Evolutionary conservation across 331 rosid species (phyloP).

Genomic region (Cydonia oblonga): DNA sequence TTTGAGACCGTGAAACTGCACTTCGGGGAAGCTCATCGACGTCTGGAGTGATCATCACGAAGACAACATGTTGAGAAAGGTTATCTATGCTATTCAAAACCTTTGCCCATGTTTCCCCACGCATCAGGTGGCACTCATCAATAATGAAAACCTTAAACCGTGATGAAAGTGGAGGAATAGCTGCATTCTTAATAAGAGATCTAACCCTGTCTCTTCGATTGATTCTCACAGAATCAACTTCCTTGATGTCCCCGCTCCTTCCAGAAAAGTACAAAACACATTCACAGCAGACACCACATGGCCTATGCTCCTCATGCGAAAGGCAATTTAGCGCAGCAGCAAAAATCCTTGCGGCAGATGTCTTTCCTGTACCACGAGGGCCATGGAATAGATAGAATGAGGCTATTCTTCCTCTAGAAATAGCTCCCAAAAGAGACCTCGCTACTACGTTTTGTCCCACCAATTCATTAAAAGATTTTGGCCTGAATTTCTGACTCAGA

Average conservation of each 20-base stretch:
- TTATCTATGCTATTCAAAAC: slow-evolving; percentile 52
- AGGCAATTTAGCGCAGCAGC: slow-evolving; percentile 85
- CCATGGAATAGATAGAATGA: slow-evolving; percentile 79
- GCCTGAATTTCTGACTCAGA: slow-evolving; percentile 63
- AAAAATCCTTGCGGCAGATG: slow-evolving; percentile 73
- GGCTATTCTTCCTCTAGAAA: slow-evolving; percentile 50
- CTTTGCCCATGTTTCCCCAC: slow-evolving; percentile 57
- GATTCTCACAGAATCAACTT: slow-evolving; percentile 64
- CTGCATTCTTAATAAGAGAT: slow-evolving; percentile 56
- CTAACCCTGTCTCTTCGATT: slow-evolving; percentile 51
- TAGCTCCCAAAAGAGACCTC: slow-evolving; percentile 76
- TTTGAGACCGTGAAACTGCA: slow-evolving; percentile 59
- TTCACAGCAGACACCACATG: slow-evolving; percentile 72
- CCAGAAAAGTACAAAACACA: slow-evolving; percentile 62
- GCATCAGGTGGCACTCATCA: slow-evolving; percentile 77
- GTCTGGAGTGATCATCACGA: slow-evolving; percentile 77
- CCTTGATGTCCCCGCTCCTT: slow-evolving; percentile 62
- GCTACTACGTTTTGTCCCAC: slow-evolving; percentile 76
- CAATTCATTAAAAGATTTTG: slow-evolving; percentile 60
- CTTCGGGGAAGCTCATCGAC: slow-evolving; percentile 56
- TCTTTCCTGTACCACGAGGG: slow-evolving; percentile 81
- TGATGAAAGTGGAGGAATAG: slow-evolving; percentile 40
- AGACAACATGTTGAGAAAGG: slow-evolving; percentile 52
- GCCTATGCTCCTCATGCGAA: slow-evolving; percentile 46
- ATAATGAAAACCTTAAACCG: slow-evolving; percentile 67